phyloP scores from a whole-genome alignment of 192 early-diverging fungal species.

The Obelidium mucronatum region DNA sequence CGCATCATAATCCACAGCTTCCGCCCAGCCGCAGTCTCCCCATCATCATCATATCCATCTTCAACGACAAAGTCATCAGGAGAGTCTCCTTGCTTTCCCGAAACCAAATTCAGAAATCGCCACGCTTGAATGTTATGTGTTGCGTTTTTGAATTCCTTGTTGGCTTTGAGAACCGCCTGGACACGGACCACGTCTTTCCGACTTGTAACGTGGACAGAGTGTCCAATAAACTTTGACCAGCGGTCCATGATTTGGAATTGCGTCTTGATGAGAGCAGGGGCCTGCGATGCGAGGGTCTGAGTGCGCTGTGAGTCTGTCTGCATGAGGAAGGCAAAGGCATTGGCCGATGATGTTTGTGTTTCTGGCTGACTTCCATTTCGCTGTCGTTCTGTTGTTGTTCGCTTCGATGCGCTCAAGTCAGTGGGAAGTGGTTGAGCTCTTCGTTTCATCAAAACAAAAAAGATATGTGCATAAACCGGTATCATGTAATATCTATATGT shows the following conservation, averaged over 20 bases:
- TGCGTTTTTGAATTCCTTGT: slow-evolving; percentile 16
- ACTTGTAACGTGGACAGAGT: slow-evolving; percentile 6
- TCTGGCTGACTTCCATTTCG: no score
- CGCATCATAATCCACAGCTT: slow-evolving; percentile 19
- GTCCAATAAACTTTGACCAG: slow-evolving; percentile 24
- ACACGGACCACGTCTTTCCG: slow-evolving; percentile 14
- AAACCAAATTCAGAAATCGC: slow-evolving; percentile 14
- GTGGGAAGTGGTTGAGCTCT: background rate
- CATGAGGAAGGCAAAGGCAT: slow-evolving; percentile 7
- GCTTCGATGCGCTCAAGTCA: background rate
- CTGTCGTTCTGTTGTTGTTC: background rate
- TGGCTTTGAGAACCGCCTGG: background rate
- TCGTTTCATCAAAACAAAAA: no score
- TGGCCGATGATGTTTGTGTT: background rate
- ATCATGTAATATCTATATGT: no score
- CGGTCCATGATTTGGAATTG: slow-evolving; percentile 18
- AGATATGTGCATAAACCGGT: no score
- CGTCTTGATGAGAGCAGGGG: background rate
- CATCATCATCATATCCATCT: slow-evolving; percentile 36
- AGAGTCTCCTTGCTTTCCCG: background rate
- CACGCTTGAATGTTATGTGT: slow-evolving; percentile 37
- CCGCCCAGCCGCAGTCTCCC: slow-evolving; percentile 27
- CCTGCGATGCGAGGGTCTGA: background rate
- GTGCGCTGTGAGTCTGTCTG: background rate
- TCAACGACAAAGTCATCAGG: slow-evolving; percentile 28